Evolutionary conservation across 192 early-diverging fungal species (phyloP), one percentile per base, ranked within the genome.

Genomic region (Coemansia sp.): DNA sequence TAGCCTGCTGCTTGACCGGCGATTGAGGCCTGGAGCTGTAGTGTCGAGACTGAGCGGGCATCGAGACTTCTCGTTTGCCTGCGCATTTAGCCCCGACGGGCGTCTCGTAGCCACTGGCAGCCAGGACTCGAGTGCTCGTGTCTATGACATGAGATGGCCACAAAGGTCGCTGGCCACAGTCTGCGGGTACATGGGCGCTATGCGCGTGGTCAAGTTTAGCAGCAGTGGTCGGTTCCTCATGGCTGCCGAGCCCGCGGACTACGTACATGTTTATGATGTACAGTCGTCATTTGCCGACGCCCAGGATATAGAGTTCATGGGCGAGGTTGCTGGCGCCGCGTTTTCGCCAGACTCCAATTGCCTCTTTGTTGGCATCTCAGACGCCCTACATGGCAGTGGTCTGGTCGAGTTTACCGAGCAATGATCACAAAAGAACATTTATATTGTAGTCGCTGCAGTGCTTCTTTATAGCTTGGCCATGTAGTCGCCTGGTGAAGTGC

Each of bases 221-320:
- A 1, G 60, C 18, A 65, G 67, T 42, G 82, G 77, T 9, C 53
- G 62, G 12, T 71, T 63, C 46, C 65, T 83, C 32, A 24, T 70
- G 29, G 63, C 70, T 7, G 70, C 74, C n/a, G 82, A 83, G 56
- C 61, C 77, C 0, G 74, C 74, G 2, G 82, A 83, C 63, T 74
- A 74, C 40, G 71, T 83, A 38, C 74, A 76, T 40, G 21, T 83
- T 3, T 76, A 72, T 9, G 82, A 80, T 14, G 53, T 53, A 19
- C 38, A 14, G 22, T 18, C 29, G n/a, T 29, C 29, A 8, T 61
- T 73, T 56, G 58, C 29, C 15, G 12, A 6, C 0, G 60, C 74
- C 2, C 82, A 83, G 65, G 70, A 62, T 18, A 53, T 83, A 6
- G 62, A 65, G 43, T 67, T 83, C 34, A 68, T 80, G 70, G 82